Evolutionary conservation across 768 basidiomycete genomes (phyloP), one percentile per base, ranked within the genome.

Genomic region (Tylopilus subfusipes): DNA sequence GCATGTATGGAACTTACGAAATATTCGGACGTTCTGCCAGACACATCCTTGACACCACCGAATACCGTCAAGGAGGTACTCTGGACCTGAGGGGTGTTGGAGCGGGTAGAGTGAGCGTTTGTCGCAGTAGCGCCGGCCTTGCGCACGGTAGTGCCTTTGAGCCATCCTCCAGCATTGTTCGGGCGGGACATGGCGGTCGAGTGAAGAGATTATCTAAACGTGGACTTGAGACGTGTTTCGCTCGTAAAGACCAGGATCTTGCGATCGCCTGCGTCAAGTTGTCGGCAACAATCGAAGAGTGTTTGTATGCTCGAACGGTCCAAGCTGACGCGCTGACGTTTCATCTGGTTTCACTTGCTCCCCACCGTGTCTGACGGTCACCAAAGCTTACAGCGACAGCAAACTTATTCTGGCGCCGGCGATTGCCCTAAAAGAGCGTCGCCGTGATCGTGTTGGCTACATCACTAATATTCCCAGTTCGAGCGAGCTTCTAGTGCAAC

Each of bases 41-140:
- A 90, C 0, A 83, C 78, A 78, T 93, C 90, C 68, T 92, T 92
- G 60, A 93, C 86, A 18, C 90, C 90, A 29, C 86, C 86, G 62
- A 86, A 91, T 61, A 89, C 73, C 1, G 86, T 89, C 1, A 80
- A 72, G 2, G 89, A 88, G 1, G 90, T 87, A 58, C 82, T 84
- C 64, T 86, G 85, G 7, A 87, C 74, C 59, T 84, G 80, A 3
- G 83, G 86, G 0, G 88, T 88, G 12, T 76, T 81, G 5, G 83
- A 82, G 18, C 88, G 83, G 4, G 86, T 78, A 36, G 76, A 68
- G 21, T 75, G 68, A 22, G 63, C 34, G 31, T 68, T 77, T 18
- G 77, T 75, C 14, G 78, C 64, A 22, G 75, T 53, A 6, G 72
- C 65, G 13, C 78, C 82, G 6, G 82, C 81, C 69, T 88, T 91